Evolutionary conservation across 805 yeast species (phyloP), one percentile per base, ranked within the genome.

Genomic region (Saitoella complicata): DNA sequence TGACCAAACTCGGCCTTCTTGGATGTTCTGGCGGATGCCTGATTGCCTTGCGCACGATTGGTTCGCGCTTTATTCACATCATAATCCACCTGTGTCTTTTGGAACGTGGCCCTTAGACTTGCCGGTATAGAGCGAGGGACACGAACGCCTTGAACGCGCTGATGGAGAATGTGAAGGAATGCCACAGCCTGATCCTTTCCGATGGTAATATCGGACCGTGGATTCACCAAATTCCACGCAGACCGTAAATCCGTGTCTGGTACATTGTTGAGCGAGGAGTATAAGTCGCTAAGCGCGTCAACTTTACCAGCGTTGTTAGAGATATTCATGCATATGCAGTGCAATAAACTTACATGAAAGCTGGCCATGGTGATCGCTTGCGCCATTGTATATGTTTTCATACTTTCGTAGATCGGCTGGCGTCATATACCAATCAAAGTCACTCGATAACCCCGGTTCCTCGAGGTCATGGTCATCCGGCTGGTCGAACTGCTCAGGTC

Each of bases 111-210:
- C 39, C 94, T 71, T 51, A 91, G 67, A 5, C 91, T 76, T 1
- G 87, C 82, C 12, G 98, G 98, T n/a, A 91, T 86, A n/a, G 86
- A 79, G 46, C 91, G 69, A 37, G 98, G 98, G 30, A 91, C 77
- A 44, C 88, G 70, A 55, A 78, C 79, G 37, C 86, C 86, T 47
- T 80, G 76, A 55, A 82, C 83, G 52, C 95, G 73, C 61, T 88
- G 95, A 62, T 87, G 86, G 54, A 91, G 69, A 51, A 87, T 84
- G 62, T 91, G 98, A 49, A 91, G 68, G 54, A 82, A 86, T 36
- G 84, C 94, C 49, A 86, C 63, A 29, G 86, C 77, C 60, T 93
- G 97, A 63, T 91, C 97, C 55, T 81, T 86, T 61, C 87, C 96
- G 49, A 91, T 86, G 7, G 94, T 80, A 55, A 79, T 84, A 43